Evolutionary conservation across 352 stramenopile species (phyloP), one percentile per base, ranked within the genome.

Genomic region (Peronospora belbahrii): DNA sequence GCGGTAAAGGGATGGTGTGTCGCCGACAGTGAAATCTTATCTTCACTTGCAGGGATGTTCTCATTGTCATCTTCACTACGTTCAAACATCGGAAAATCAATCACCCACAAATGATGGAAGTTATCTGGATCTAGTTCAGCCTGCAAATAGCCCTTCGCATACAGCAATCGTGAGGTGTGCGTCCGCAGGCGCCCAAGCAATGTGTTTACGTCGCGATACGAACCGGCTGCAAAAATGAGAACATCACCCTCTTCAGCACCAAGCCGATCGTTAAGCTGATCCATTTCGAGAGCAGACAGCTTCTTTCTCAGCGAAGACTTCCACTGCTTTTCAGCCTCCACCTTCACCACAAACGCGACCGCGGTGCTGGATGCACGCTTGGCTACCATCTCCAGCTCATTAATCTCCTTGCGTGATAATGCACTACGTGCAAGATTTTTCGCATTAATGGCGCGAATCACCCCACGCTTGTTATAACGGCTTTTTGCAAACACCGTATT

Each of bases 1-100:
- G 79, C 71, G 13, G 85, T 95, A 62, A 95, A 95, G 19, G 85
- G 85, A 46, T 95, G 83, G 49, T 95, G 85, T 28, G 76, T 88
- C 10, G 83, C 71, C 2, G 74, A 88, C 9, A 94, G 61, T 18
- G 59, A 55, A 10, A 70, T 51, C n/a, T 64, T 61, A 25, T 56
- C 63, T 8, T 33, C 53, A 36, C 34, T 53, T n/a, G 64, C 58
- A 14, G 60, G 33, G 20, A 59, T 47, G 20, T 53, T 57, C n/a
- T 36, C 56, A 9, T 69, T 62, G 7, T 72, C 61, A 40, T 85
- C 76, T 20, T 86, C 70, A 42, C 60, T 81, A 10, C 63, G 65
- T 53, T 92, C 79, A 25, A 95, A 94, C 77, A 95, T 84, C 13
- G 84, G 84, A 46, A 95, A 95, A 53, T 94, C 72, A 28, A 85